Base-by-base conservation (phyloP, 257 asterid genomes). In the Orobanche coerulescens region DNA sequence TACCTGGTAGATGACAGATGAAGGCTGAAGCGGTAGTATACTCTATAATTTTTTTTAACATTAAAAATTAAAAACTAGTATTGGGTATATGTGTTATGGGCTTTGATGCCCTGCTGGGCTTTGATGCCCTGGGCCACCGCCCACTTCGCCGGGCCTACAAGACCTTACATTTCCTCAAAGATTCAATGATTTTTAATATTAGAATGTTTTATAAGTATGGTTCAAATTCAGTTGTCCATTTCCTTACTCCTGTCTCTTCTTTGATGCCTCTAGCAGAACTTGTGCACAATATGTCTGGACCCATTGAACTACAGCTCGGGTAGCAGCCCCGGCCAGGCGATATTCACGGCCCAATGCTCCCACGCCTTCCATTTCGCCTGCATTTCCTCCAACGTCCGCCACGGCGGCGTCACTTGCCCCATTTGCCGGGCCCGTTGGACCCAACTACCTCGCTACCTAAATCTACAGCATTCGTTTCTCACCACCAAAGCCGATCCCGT, bases 361-460 rank as follows among this genome's bases (percentile, higher is more conserved):
- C 98, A 91, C 55, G 80, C 96, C 0, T 92, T 92, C 76, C 98
- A 92, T 70, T 86, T 92, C 4, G 78, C 79, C 28, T 92, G 98
- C 88, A 92, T 92, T 44, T 84, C 96, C n/a, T 92, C 98, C 25
- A 85, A 92, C 14, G 89, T 88, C 31, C 81, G 89, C 66, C 96
- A 92, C 19, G 98, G 98, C 4, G 85, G 94, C 52, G 82, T 88
- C 43, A 85, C 94, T 19, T 92, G 98, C 78, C 96, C 96, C 34
- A 83, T 92, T 31, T 92, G 98, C 76, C 94, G 98, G 6, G 90
- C 98, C 4, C 84, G 76, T 18, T 92, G 96, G 98, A 84, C 98
- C 1, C 96, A 84, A 58, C 82, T 92, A 2, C 98, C 98, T 13
- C 94, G 88, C 48, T 80, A 81, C 80, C 61, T 85, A 8, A 76